These are phyloP conservation scores for Eucalyptus sp. DNA, from an alignment of 345 rosid species.

Conservation along the genomic window DNA sequence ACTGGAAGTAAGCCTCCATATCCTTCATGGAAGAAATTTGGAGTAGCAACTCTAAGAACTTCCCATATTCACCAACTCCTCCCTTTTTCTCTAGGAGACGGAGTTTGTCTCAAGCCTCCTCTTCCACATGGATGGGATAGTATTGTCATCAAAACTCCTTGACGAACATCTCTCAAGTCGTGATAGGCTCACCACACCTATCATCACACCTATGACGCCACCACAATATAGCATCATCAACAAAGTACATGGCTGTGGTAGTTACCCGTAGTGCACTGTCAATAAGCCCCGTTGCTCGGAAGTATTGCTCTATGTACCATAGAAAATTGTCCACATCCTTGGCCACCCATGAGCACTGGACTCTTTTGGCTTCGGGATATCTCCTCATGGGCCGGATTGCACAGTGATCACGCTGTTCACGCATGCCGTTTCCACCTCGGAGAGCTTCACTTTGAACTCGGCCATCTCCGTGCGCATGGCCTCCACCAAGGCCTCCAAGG, in stretches of 20 bases:
- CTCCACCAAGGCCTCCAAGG: background rate
- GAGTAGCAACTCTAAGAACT: background rate
- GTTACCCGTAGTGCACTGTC: accelerated
- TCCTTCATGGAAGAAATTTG: background rate
- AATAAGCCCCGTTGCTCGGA: background rate
- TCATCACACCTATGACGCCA: background rate
- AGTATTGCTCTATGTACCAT: background rate
- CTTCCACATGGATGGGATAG: background rate
- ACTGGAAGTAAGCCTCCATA: background rate
- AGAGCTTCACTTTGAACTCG: background rate
- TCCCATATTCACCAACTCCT: background rate
- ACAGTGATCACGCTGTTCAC: background rate
- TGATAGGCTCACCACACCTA: background rate
- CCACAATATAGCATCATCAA: background rate
- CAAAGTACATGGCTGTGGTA: background rate
- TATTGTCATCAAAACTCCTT: background rate
- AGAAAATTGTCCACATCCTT: background rate
- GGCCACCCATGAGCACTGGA: background rate
- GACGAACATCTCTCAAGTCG: background rate
- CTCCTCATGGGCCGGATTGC: background rate
- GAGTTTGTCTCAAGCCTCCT: background rate
- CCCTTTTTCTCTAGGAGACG: background rate
- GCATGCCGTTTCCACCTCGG: background rate
- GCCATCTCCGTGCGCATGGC: background rate
- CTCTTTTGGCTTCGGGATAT: background rate